Base-by-base conservation (phyloP, 1,284 basidiomycete species). In the Microstroma glucosiphilum region DNA sequence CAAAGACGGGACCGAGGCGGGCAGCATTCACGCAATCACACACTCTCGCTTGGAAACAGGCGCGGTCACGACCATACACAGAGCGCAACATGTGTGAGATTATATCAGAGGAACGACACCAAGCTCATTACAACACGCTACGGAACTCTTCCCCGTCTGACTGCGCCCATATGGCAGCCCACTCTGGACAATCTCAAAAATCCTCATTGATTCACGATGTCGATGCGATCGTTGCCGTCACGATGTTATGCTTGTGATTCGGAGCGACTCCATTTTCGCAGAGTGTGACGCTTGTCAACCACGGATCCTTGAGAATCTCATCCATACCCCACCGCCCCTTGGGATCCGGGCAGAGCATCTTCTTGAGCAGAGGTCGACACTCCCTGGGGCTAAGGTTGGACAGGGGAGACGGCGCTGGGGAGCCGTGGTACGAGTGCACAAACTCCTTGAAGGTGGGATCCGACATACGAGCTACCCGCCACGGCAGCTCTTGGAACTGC, bases 341-440 rank as follows among this genome's bases (percentile, higher is more conserved):
- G 17, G 93, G 92, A 77, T 96, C 89, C 0, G 94, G 94, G 76
- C 96, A 91, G 57, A 98, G 85, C 93, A 98, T 98, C 83, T 88
- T 88, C 74, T 93, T 87, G 66, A 98, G 85, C 67, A 97, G 81
- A 43, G 85, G 84, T 37, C 94, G 83, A 70, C 92, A 96, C 62
- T 89, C 88, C 57, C 91, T 84, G 3, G 94, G 92, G 58, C 86
- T 88, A 63, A 97, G 83, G 77, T 96, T 94, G 79, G 88, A 89
- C 76, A 98, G 62, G 1, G 80, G 82, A 69, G 80, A 79, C 84
- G 80, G 69, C 63, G 83, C 60, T 68, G 80, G 56, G 65, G 82
- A 67, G 67, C 63, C 61, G 46, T 72, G 46, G 75, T 82, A 96
- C 1, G 88, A 86, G n/a, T 85, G 79, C 2, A 86, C 84, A 78